Evolutionary conservation across 1,284 basidiomycete species (phyloP), one percentile per base, ranked within the genome.

Genomic region (Rugosomyces carneus): DNA sequence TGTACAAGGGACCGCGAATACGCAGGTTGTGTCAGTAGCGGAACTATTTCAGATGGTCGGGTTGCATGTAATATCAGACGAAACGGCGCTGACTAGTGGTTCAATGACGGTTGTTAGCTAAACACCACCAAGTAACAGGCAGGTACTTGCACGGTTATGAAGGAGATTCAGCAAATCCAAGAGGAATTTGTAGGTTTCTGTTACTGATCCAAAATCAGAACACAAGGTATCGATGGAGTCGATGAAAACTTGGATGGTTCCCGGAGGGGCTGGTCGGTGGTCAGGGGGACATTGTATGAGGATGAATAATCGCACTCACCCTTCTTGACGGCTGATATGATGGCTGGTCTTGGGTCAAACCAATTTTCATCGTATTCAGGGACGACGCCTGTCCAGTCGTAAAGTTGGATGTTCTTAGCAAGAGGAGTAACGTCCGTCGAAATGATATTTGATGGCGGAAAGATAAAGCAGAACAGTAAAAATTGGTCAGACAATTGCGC

Each of bases 1-100:
- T 84, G 80, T 0, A 76, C 71, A 32, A 93, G 66, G 1, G 83
- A 72, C 0, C 84, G 62, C 0, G 84, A 84, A 60, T 91, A 81
- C 3, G 73, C 62, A 0, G 84, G 78, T 31, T 81, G 71, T 13
- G 72, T 67, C 46, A 93, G 61, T 34, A 80, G 61, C 4, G 78
- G 66, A 10, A 79, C 57, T 36, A 89, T 61, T 4, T 74, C 59
- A 3, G 77, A 78, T 5, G 69, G 66, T 0, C 75, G 61, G 26
- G 76, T 69, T 5, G 78, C 63, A 48, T 90, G 84, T 1, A 92
- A 59, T 38, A 85, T 70, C 9, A 93, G 68, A 35, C 80, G 77
- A 5, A 84, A 84, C 18, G 78, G 68, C 13, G 68, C 80, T 83
- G 57, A n/a, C 21, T 36, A 47, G 55, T 57, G 13, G 2, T 20